Evolutionary conservation across 2,329 filamentous ascomycete species (phyloP).

Genomic region (Botryotinia narcissicola): DNA sequence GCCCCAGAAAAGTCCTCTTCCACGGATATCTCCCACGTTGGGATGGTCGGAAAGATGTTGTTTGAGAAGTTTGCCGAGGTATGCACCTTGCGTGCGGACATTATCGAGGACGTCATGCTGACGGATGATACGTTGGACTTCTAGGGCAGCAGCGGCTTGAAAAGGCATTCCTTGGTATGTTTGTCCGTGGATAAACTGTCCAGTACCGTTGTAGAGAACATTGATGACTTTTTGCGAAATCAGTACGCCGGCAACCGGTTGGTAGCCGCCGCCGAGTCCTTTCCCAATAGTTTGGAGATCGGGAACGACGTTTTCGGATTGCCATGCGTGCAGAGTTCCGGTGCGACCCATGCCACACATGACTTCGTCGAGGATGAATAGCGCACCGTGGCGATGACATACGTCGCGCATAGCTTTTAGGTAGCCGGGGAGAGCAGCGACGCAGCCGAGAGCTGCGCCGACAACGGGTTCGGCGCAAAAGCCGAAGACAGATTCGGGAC

Average conservation of each 20-base stretch:
- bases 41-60: slow-evolving; percentile 44
- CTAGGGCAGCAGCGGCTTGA: slow-evolving; percentile 59
- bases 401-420: slow-evolving; percentile 64
- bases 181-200: slow-evolving; percentile 38
- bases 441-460: slow-evolving; percentile 68
- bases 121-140: slow-evolving; percentile 58
- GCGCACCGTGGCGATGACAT: slow-evolving; percentile 67
- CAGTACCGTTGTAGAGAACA: slow-evolving; percentile 33
- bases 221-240: slow-evolving; percentile 52
- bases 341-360: slow-evolving; percentile 58
- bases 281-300: slow-evolving; percentile 68
- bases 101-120: slow-evolving; percentile 58
- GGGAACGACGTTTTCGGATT: slow-evolving; percentile 52
- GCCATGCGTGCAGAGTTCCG: slow-evolving; percentile 55
- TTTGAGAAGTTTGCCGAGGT: slow-evolving; percentile 47
- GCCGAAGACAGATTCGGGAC: slow-evolving; percentile 60
- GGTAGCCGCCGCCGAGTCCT: slow-evolving; percentile 62
- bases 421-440: slow-evolving; percentile 65
- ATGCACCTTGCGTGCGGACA: slow-evolving; percentile 51
- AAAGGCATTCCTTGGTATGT: slow-evolving; percentile 63
- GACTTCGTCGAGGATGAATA: slow-evolving; percentile 76
- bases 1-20: slow-evolving; percentile 57
- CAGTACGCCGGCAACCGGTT: slow-evolving; percentile 59
- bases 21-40: slow-evolving; percentile 60
- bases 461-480: slow-evolving; percentile 65